Base-by-base conservation (phyloP, 2,329 filamentous ascomycete genomes). In the Microthyrium microscopicum region DNA sequence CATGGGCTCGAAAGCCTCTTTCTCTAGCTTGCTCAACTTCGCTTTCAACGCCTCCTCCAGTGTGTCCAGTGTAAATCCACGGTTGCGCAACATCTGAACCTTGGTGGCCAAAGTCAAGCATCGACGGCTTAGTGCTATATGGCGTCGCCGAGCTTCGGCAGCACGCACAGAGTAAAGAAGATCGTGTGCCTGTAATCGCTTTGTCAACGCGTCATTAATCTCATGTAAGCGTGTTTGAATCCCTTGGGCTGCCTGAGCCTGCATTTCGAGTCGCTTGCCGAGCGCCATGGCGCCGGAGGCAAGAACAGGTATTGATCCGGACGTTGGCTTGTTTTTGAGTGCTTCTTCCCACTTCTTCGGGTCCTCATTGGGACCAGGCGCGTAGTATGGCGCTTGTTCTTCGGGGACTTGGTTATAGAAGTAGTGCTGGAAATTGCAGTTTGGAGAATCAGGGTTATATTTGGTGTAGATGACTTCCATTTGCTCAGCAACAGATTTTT, bases 361-460 rank as follows among this genome's bases (percentile, higher is more conserved):
- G 48, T 85, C 74, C 49, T 89, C 82, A 43, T 70, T 62, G 1
- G 72, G 60, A 12, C 69, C 63, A 2, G 78, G 78, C 41, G 74
- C 70, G 54, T 79, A 85, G 53, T 78, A 84, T 8, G 78, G 78
- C n/a, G 77, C 74, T 49, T 69, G 68, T 33, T 71, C 68, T 46
- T 78, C 71, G 41, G 78, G 74, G 41, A 85, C 79, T 43, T 80
- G 73, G 57, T 89, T 89, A 64, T 89, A 91, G 53, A 89, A 82
- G 60, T 87, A 87, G 49, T 79, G 64, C 53, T 82, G 78, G 59
- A 89, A 83, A 19, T 69, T 70, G 45, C 78, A 84, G 49, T 71
- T 72, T 16, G 71, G 65, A 50, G 65, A 68, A 18, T 64, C 55
- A 1, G 78, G 73, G 40, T 79, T 66, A 81, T 81, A 89, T 57